Conservation (phyloP, 257 asterid genomes). For the Nicotiana attenuata region DNA sequence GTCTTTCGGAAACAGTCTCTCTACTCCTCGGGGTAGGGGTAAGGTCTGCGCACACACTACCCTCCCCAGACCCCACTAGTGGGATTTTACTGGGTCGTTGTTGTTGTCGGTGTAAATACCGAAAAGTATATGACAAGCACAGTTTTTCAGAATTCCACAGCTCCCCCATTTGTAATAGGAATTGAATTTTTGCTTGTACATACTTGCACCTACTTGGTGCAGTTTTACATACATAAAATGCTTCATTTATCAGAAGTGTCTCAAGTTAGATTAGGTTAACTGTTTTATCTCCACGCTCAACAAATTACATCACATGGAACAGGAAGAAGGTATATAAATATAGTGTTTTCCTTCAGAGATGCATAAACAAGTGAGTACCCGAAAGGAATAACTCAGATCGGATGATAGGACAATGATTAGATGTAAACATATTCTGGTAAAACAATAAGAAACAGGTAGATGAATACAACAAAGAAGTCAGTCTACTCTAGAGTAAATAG, state of each 20-base stretch:
- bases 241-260: neutral
- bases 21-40: no score
- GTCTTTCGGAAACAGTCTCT: no score
- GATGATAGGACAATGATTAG: neutral
- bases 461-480: neutral
- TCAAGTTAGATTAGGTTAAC: neutral
- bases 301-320: neutral
- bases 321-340: neutral
- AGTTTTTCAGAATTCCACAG: neutral
- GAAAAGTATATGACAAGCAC: neutral
- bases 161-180: neutral
- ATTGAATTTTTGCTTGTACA: neutral
- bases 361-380: neutral
- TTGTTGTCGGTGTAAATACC: no score
- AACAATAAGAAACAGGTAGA: neutral
- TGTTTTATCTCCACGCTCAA: neutral
- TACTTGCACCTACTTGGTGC: neutral
- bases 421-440: neutral
- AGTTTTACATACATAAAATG: neutral
- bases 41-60: no score
- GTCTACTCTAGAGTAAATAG: neutral
- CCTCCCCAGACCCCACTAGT: no score
- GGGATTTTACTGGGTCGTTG: no score
- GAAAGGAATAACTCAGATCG: neutral
- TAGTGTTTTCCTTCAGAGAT: neutral